These are phyloP conservation scores for Gomphus bonarii DNA, from an alignment of 1,284 basidiomycete genomes.

Conservation along the genomic window DNA sequence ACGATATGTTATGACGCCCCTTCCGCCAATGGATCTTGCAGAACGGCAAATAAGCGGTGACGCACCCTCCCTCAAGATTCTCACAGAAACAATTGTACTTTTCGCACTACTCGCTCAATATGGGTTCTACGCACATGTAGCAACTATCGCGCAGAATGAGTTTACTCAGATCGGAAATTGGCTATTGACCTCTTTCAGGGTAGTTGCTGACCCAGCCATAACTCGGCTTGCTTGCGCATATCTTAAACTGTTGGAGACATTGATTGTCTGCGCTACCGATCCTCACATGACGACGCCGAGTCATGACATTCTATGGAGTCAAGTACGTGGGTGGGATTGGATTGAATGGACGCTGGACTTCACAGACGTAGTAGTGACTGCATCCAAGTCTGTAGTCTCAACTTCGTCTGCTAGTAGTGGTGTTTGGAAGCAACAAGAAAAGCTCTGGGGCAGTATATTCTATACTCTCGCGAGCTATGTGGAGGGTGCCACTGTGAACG, in stretches of 20 bases:
- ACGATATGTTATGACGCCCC: slow-evolving; percentile 55
- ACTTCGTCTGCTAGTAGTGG: neutral
- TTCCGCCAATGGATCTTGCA: slow-evolving; percentile 28
- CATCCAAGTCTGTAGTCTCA: neutral
- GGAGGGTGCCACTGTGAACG: slow-evolving; percentile 66
- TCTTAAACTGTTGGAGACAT: slow-evolving; percentile 49
- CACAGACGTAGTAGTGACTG: slow-evolving; percentile 12
- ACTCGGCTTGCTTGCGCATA: slow-evolving; percentile 33
- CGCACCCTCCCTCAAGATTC: slow-evolving; percentile 25
- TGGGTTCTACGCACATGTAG: slow-evolving; percentile 62
- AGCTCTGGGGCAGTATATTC: slow-evolving; percentile 42
- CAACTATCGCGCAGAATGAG: slow-evolving; percentile 49
- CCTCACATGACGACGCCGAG: slow-evolving; percentile 80
- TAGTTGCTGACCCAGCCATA: neutral
- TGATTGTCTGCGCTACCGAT: slow-evolving; percentile 79
- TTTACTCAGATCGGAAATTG: slow-evolving; percentile 36
- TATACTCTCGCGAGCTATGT: slow-evolving; percentile 54
- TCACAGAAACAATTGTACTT: slow-evolving; percentile 51
- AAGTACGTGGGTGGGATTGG: slow-evolving; percentile 72
- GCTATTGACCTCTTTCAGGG: slow-evolving; percentile 10
- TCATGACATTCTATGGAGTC: slow-evolving; percentile 88
- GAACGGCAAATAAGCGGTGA: neutral
- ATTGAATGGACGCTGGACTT: slow-evolving; percentile 38
- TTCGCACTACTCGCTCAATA: slow-evolving; percentile 66
- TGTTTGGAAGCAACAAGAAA: neutral